Evolutionary conservation across 2,329 filamentous ascomycete species (phyloP).

Genomic region (Alternaria sp.): DNA sequence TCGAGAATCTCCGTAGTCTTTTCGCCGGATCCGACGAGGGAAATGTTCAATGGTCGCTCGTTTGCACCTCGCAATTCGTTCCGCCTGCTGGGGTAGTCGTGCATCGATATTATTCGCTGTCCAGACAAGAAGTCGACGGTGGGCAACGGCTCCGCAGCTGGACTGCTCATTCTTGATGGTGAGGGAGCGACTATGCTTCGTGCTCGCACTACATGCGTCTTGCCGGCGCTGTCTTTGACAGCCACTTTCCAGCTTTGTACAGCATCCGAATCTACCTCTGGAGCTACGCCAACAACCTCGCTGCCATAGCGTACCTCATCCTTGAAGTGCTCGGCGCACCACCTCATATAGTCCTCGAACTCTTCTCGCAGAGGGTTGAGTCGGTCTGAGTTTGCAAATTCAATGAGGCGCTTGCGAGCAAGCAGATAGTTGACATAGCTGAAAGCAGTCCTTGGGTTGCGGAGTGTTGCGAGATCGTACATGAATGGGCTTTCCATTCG

Average conservation of each 20-base stretch:
- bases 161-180: conserved; percentile 23
- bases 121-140: conserved; percentile 43
- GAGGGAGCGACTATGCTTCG: conserved; percentile 42
- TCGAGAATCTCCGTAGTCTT: conserved; percentile 44
- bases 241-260: conserved; percentile 42
- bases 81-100: conserved; percentile 44
- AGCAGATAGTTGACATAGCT: conserved; percentile 49
- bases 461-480: conserved; percentile 47
- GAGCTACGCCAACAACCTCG: conserved; percentile 42
- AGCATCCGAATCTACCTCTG: conserved; percentile 30
- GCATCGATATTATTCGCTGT: conserved; percentile 45
- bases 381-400: conserved; percentile 50
- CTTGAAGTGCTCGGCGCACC: conserved; percentile 48
- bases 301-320: conserved; percentile 41
- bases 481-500: conserved; percentile 49
- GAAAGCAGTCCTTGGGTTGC: conserved; percentile 49
- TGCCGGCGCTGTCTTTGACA: conserved; percentile 37
- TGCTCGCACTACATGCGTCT: conserved; percentile 35
- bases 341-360: conserved; percentile 51
- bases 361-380: conserved; percentile 50
- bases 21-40: conserved; percentile 43
- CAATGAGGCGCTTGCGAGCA: conserved; percentile 40
- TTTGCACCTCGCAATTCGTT: conserved; percentile 40
- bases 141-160: conserved; percentile 32
- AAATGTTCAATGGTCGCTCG: conserved; percentile 41